phyloP scores from a whole-genome alignment of 306 rosid genomes.

The Rubus parviflorus region DNA sequence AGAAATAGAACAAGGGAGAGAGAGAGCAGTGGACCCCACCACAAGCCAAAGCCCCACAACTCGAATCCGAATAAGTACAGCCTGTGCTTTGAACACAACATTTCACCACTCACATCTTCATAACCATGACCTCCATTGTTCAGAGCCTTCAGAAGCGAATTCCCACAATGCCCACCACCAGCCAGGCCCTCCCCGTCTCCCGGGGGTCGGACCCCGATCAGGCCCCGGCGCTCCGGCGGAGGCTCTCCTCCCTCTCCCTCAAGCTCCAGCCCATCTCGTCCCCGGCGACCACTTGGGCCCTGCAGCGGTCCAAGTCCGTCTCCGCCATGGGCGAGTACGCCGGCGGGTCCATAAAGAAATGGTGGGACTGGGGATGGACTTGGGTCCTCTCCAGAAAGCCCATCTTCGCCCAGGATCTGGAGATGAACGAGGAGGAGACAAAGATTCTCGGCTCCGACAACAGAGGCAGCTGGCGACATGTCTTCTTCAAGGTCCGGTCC shows the following conservation, averaged over 20 bases:
- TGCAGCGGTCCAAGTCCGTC: conserved; percentile 65
- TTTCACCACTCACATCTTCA: conserved; percentile 29
- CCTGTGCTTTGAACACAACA: conserved; percentile 55
- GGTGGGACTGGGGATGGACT: conserved; percentile 83
- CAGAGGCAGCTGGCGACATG: conserved; percentile 72
- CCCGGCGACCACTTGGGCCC: conserved; percentile 49
- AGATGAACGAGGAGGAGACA: conserved; percentile 76
- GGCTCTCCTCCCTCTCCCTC: conserved; percentile 71
- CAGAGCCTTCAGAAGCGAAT: conserved; percentile 40
- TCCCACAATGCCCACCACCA: conserved; percentile 32
- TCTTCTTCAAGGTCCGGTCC: conserved; percentile 62
- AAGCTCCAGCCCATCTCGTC: conserved; percentile 53
- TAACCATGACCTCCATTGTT: conserved; percentile 43
- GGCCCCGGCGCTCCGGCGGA: conserved; percentile 47
- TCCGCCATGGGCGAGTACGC: conserved; percentile 67
- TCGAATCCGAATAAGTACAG: conserved; percentile 59
- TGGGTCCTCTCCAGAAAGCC: conserved; percentile 79
- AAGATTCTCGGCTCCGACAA: conserved; percentile 57
- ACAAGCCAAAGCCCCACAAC: background rate
- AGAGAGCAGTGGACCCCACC: conserved; percentile 37
- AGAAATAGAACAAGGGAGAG: background rate
- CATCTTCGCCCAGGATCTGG: conserved; percentile 74
- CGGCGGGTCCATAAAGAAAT: conserved; percentile 54
- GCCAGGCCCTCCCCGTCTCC: conserved; percentile 65
- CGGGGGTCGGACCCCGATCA: conserved; percentile 22